Evolutionary conservation across 495 filamentous ascomycete species (phyloP).

Genomic region (Cudoniella acicularis): DNA sequence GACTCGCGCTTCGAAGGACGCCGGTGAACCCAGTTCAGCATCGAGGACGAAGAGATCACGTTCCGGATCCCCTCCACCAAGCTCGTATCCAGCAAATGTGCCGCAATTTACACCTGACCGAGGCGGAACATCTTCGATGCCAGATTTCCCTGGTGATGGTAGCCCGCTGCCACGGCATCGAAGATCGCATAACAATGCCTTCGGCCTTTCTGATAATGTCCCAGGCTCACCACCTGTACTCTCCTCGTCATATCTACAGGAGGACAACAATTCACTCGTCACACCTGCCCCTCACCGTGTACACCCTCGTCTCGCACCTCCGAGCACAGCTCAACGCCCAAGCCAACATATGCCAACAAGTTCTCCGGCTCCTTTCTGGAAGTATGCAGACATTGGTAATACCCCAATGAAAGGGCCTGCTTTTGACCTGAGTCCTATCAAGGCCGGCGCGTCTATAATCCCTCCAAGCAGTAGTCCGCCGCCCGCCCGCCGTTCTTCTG

Average conservation of each 20-base stretch:
- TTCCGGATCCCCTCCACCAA: conserved; percentile 42
- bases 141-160: conserved; percentile 43
- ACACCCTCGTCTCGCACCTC: conserved; percentile 79
- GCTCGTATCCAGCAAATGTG: conserved; percentile 38
- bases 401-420: conserved; percentile 62
- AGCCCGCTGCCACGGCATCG: conserved; percentile 50
- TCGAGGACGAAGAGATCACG: conserved; percentile 49
- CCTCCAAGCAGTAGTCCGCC: conserved; percentile 59
- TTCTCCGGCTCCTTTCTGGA: conserved; percentile 97
- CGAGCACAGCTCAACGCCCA: conserved; percentile 83
- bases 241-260: conserved; percentile 56
- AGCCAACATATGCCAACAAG: conserved; percentile 94
- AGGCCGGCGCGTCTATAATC: conserved; percentile 34
- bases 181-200: conserved; percentile 40
- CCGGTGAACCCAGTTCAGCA: conserved; percentile 43
- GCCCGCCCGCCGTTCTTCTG: conserved; percentile 15
- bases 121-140: conserved; percentile 46
- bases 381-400: conserved; percentile 70
- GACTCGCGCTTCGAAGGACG: conserved; percentile 45
- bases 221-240: conserved; percentile 67
- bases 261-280: conserved; percentile 57
- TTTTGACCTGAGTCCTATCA: conserved; percentile 49
- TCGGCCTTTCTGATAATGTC: conserved; percentile 55
- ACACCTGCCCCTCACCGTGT: conserved; percentile 84
- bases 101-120: conserved; percentile 56